These are phyloP conservation scores for Trichoderma afroharzianum DNA, from an alignment of 2,329 filamentous ascomycete species.

Conservation along the genomic window DNA sequence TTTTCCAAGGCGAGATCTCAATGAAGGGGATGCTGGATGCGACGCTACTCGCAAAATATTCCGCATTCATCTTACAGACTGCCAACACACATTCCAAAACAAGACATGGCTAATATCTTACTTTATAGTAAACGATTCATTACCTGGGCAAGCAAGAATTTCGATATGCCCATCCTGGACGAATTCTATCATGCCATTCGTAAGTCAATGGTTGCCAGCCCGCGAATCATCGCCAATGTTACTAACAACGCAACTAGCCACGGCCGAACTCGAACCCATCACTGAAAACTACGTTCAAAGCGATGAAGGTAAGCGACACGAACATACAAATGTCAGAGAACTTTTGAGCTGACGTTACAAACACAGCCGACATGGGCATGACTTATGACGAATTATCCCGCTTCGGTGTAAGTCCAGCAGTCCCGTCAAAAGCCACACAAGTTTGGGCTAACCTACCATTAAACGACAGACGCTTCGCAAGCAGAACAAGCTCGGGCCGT, in stretches of 20 bases:
- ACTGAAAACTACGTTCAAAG: slow-evolving; percentile 2
- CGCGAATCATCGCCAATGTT: neutral
- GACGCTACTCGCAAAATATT: neutral
- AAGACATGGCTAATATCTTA: neutral
- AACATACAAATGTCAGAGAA: slow-evolving; percentile 24
- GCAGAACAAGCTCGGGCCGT: slow-evolving; percentile 41
- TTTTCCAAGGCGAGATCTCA: neutral
- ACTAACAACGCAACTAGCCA: neutral
- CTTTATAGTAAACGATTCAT: slow-evolving; percentile 53
- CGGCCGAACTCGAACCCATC: neutral
- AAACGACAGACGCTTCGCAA: slow-evolving; percentile 35
- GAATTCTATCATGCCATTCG: slow-evolving; percentile 60
- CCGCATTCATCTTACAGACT: neutral
- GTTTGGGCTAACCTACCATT: neutral
- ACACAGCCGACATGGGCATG: slow-evolving; percentile 1
- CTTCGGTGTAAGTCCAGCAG: neutral
- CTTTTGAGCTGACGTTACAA: slow-evolving; percentile 21
- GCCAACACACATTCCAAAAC: neutral
- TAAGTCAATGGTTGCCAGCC: slow-evolving; percentile 18
- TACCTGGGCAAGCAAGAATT: slow-evolving; percentile 51
- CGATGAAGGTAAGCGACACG: neutral
- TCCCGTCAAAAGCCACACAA: neutral
- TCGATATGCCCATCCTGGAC: slow-evolving; percentile 58
- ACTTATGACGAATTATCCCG: neutral
- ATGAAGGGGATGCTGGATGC: neutral